Percentiles rank a stretch among this genome's conserved stretches.
These are phyloP conservation scores for Brassica hybrid DNA, from an alignment of 441 rosid species.

Conservation along the genomic window DNA sequence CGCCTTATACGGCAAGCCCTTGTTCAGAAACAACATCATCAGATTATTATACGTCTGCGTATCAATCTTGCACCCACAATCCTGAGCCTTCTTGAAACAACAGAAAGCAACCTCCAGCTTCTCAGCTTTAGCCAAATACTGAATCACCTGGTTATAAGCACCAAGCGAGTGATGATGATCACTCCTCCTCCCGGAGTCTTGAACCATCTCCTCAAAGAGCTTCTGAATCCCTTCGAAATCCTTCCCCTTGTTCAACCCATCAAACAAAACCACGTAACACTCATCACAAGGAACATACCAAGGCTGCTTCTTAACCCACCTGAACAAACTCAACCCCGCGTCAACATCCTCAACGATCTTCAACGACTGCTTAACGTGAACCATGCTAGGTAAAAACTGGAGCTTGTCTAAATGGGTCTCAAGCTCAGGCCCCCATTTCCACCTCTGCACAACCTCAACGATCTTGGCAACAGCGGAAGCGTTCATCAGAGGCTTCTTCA, in stretches of 20 bases:
- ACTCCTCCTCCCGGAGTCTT: slow-evolving; percentile 48
- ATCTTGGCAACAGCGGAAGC: slow-evolving; percentile 85
- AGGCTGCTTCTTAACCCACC: slow-evolving; percentile 86
- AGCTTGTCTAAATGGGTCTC: slow-evolving; percentile 85
- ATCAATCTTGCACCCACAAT: slow-evolving; percentile 66
- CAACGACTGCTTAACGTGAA: slow-evolving; percentile 72
- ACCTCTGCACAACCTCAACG: slow-evolving; percentile 88
- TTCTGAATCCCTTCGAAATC: slow-evolving; percentile 76
- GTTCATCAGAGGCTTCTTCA: slow-evolving; percentile 80
- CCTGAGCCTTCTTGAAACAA: slow-evolving; percentile 89
- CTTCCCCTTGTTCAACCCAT: slow-evolving; percentile 64
- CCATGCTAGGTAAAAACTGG: slow-evolving; percentile 85
- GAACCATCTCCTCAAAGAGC: slow-evolving; percentile 86
- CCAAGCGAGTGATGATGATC: slow-evolving; percentile 43
- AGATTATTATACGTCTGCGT: slow-evolving; percentile 76
- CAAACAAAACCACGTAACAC: slow-evolving; percentile 71
- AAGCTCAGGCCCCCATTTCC: slow-evolving; percentile 98
- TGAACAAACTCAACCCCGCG: slow-evolving; percentile 75
- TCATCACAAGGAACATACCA: slow-evolving; percentile 77
- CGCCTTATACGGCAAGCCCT: slow-evolving; percentile 94
- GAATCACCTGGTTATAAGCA: slow-evolving; percentile 84
- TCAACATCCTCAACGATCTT: slow-evolving; percentile 68
- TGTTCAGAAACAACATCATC: slow-evolving; percentile 77
- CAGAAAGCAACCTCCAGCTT: slow-evolving; percentile 85
- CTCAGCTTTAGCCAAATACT: slow-evolving; percentile 87